Base-by-base conservation (phyloP, 2,329 filamentous ascomycete genomes). In the Escovopsis sp. region DNA sequence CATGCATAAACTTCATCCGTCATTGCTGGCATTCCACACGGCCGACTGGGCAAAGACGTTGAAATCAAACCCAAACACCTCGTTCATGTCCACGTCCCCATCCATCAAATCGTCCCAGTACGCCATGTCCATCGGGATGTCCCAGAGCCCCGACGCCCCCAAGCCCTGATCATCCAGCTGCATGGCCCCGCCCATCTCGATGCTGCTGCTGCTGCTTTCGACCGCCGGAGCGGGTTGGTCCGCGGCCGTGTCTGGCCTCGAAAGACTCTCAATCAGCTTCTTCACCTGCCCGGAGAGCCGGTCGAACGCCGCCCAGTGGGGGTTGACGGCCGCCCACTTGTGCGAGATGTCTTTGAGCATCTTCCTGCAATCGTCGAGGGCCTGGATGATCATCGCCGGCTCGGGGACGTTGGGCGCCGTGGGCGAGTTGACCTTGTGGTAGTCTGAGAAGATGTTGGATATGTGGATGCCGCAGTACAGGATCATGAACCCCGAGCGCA, bases 381-480 rank as follows among this genome's bases (percentile, higher is more conserved):
- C 38, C 26, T 44, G 40, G 30, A 44, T 41, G 19, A 44, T 36
- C 10, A 26, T 37, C 7, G 35, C 36, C 6, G 38, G 38, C n/a
- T 41, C 42, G 3, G 42, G 42, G 2, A 44, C 38, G 10, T 34
- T 26, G 28, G 38, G 26, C 0, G 42, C 11, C 12, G 39, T 40
- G 4, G 42, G 33, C 6, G 42, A 44, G 33, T 26, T 11, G 15
- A 23, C 11, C 23, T 44, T 35, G 7, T 34, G 28, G n/a, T 26
- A 36, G 35, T 36, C 33, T 19, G 34, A 40, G 30, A 44, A 38
- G 12, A 44, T 38, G 39, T 44, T 44, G 26, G 38, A 44, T 15
- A 40, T 44, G 35, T 44, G 42, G n/a, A 44, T 44, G 12, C 42
- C 42, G 12, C 42, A 44, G 23, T 44, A 44, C 9, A 44, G 38